Base-by-base conservation (phyloP, 768 basidiomycete species). In the Cytidiella melzeri region DNA sequence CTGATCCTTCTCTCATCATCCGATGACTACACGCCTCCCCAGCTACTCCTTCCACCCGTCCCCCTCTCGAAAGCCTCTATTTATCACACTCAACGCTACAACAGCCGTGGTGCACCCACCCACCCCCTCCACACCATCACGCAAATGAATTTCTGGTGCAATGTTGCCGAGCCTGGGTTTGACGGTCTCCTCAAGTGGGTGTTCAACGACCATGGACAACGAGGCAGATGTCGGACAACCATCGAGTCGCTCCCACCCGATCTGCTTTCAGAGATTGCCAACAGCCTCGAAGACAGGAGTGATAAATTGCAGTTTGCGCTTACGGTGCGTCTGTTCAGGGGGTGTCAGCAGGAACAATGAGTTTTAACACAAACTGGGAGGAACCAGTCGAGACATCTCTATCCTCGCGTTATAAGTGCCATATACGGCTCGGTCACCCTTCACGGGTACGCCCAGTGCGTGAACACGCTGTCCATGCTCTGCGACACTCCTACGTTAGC, bases 381-480 rank as follows among this genome's bases (percentile, higher is more conserved):
- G n/a, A 11, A 34, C 4, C 49, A 88, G 86, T 84, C 73, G n/a
- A 73, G 67, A 40, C 59, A 69, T 45, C 67, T 83, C 42, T 82
- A 80, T 56, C 55, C 65, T 0, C 70, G 72, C 44, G 69, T 82
- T 27, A 76, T 77, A 12, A 69, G 83, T 0, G 68, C 76, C 0
- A 73, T 90, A 18, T 90, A 90, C 54, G 69, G 71, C 39, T 67
- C 67, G 3, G 79, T 89, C 44, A 66, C 70, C 23, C 69, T 89
- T 40, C 69, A 71, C 49, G 75, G 76, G 24, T 61, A 69, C 1
- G 69, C 73, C 24, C 86, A 89, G 72, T 87, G 83, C 57, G 59
- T 62, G n/a, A 58, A 63, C 11, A 89, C 87, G 0, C 73, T 89
- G 30, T 60, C 61, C 20, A 87, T 90, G 87, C 80, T 90, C 26